Evolutionary conservation across 176 grass and related monocot genomes (phyloP), one percentile per base, ranked within the genome.

Genomic region (Sorghum bicolor): DNA sequence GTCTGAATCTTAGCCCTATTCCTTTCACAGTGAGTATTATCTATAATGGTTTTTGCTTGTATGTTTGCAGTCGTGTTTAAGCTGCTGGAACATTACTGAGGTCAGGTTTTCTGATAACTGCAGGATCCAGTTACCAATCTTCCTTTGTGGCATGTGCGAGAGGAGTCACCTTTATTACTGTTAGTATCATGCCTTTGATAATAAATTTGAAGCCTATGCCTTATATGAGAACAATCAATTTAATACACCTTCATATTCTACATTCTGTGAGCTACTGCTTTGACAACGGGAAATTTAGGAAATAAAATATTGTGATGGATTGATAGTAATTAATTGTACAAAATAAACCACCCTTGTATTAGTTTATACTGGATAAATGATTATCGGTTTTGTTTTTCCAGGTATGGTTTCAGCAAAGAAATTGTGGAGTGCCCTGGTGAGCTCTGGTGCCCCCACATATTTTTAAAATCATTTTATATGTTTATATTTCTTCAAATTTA

Each of bases 61-160:
- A 5, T 41, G 16, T 65, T 28, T 75, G 47, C 53, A 43, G 50
- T 77, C 43, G 64, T 17, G 0, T 80, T 83, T 8, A 61, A 43
- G 5, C 55, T 1, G n/a, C 19, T 70, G 4, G 40, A 28, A 63
- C 57, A 70, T 60, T 82, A 78, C 19, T 78, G 66, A 88, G 36
- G 74, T 88, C 22, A 79, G 28, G 39, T 84, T 87, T 85, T 76
- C 14, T 67, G 80, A 89, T 75, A 89, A 94, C 63, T 92, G 31
- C 80, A 97, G 95, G 95, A 97, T 88, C 92, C 95, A 58, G 90
- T 97, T 82, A 97, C 95, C 55, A 72, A 86, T 93, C 95, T 97
- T 90, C 95, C 95, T 43, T 53, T 90, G 84, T 91, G 87, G 88
- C 87, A 95, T 78, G 28, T 86, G 64, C 81, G 80, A 26, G 45